Percentiles rank a stretch among this genome's conserved stretches.
phyloP scores from a whole-genome alignment of 345 rosid genomes.

The Salix koriyanagi region DNA sequence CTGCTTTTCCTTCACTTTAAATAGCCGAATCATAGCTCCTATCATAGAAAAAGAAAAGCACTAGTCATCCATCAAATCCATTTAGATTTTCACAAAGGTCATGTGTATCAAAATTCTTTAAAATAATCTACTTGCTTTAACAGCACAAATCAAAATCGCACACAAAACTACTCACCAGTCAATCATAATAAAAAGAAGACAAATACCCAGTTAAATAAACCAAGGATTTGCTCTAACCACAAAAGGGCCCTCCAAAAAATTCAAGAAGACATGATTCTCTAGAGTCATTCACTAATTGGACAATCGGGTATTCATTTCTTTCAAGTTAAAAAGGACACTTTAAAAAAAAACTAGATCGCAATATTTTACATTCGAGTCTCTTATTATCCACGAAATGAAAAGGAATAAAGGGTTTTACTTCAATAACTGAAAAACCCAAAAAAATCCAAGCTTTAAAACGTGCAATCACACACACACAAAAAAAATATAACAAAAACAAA shows the following conservation, averaged over 20 bases:
- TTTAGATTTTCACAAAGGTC: neutral
- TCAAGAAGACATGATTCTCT: neutral
- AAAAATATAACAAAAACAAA: neutral
- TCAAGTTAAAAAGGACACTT: neutral
- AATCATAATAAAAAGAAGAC: neutral
- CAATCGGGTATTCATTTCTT: neutral
- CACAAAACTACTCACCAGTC: neutral
- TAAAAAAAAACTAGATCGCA: neutral
- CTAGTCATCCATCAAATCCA: neutral
- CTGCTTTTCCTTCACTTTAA: constrained; percentile 37
- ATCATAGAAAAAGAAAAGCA: neutral
- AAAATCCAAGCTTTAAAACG: neutral
- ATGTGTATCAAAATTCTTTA: neutral
- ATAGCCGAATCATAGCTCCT: constrained; percentile 32
- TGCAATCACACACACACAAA: neutral
- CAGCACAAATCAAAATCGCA: neutral
- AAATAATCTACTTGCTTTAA: neutral
- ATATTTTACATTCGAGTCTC: neutral
- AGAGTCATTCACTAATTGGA: neutral
- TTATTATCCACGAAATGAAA: neutral
- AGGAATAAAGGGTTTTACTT: neutral
- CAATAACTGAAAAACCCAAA: neutral
- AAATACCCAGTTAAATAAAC: neutral
- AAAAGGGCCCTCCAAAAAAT: neutral
- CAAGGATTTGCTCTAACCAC: neutral